These are phyloP conservation scores for Groenewaldozyma salmanticensis DNA, from an alignment of 805 yeast species.

Conservation along the genomic window DNA sequence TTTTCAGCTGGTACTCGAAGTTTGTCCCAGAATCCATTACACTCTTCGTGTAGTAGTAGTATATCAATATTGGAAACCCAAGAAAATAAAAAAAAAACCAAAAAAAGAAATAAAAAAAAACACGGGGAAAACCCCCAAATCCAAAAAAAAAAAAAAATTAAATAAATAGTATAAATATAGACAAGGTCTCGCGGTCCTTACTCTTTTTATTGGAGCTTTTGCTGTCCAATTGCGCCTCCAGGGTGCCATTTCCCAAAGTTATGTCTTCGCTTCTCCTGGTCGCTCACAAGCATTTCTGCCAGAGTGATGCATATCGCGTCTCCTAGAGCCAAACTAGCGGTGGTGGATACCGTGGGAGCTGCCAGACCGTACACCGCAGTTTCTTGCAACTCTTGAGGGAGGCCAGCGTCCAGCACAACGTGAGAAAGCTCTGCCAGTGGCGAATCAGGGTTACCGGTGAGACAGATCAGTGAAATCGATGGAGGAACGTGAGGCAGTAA, in stretches of 20 bases:
- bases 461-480: conserved; percentile 44
- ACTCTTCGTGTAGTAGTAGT: no score
- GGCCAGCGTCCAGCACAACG: conserved; percentile 51
- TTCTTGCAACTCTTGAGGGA: conserved; percentile 52
- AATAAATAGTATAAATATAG: no score
- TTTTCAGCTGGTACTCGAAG: not conserved
- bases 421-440: conserved; percentile 42
- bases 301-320: conserved; percentile 73
- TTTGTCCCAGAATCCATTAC: not conserved
- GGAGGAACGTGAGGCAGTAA: conserved; percentile 49
- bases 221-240: conserved; percentile 80
- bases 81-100: no score
- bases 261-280: conserved; percentile 41
- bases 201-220: no score
- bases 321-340: conserved; percentile 62
- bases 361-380: conserved; percentile 62
- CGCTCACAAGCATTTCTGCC: conserved; percentile 54
- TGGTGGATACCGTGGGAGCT: conserved; percentile 82
- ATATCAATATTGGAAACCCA: no score
- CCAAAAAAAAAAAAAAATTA: no score
- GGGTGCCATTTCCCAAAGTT: conserved; percentile 72
- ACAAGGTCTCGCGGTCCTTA: no score
- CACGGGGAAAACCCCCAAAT: no score
- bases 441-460: conserved; percentile 56
- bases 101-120: no score